Conservation (phyloP, 805 yeast genomes). For the Grigorovia transvaalensis region DNA sequence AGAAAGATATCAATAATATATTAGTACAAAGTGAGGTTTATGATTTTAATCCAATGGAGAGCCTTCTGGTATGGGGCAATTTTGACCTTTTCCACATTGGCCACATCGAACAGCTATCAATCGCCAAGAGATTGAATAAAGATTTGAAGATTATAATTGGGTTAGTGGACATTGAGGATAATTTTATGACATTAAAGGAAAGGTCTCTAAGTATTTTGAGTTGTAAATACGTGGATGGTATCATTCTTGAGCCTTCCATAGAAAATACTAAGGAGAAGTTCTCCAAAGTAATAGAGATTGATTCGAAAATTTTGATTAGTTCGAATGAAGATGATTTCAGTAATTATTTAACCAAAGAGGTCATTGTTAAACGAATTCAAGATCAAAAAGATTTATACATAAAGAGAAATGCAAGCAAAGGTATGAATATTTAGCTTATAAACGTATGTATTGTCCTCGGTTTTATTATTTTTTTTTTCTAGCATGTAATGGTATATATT, state of each 20-base stretch:
- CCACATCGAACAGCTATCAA: constrained; percentile 64
- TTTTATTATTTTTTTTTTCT: too few relatives aligned
- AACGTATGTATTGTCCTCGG: too few relatives aligned
- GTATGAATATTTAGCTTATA: constrained; percentile 22
- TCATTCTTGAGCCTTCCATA: constrained; percentile 37
- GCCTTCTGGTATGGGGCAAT: constrained; percentile 50
- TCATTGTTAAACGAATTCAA: constrained; percentile 67
- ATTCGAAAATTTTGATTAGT: neutral
- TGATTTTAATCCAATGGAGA: neutral
- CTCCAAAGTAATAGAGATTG: neutral
- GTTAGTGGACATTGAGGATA: constrained; percentile 36
- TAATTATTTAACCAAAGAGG: constrained; percentile 54
- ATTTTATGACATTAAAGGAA: constrained; percentile 82
- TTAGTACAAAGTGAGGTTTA: constrained; percentile 17
- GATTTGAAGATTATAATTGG: constrained; percentile 47
- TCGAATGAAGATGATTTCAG: constrained; percentile 45
- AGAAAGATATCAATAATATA: constrained; percentile 30
- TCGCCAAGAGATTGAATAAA: constrained; percentile 33
- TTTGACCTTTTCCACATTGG: constrained; percentile 93
- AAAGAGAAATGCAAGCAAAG: constrained; percentile 80
- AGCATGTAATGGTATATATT: too few relatives aligned
- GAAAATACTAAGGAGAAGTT: neutral
- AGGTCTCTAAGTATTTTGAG: constrained; percentile 81
- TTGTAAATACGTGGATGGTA: constrained; percentile 73
- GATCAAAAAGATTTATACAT: constrained; percentile 60